Percentiles rank a stretch among this genome's conserved stretches.
phyloP scores from a whole-genome alignment of 2,329 filamentous ascomycete genomes.

The Aspergillus spinulosporus region DNA sequence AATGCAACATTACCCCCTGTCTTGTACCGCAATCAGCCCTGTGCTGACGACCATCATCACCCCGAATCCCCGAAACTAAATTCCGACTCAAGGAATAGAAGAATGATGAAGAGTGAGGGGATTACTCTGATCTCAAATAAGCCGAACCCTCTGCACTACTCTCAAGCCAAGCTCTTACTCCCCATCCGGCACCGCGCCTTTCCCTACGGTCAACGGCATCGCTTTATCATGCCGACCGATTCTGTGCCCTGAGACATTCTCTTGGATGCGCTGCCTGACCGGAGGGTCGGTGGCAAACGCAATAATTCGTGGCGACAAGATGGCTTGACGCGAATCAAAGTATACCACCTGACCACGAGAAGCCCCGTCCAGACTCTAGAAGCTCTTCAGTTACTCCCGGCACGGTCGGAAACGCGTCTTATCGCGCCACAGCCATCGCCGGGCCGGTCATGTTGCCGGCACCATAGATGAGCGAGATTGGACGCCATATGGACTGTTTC shows the following conservation, averaged over 20 bases:
- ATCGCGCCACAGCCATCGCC: background rate
- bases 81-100: background rate
- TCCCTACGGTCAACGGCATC: too few species aligned
- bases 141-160: background rate
- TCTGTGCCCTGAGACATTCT: background rate
- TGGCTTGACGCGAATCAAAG: background rate
- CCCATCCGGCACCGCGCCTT: too few species aligned
- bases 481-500: background rate
- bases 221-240: too few species aligned
- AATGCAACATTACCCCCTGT: background rate
- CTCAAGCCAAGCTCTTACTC: too few species aligned
- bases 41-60: background rate
- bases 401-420: background rate
- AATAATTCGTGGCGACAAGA: background rate
- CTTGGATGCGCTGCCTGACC: background rate
- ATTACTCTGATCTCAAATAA: background rate
- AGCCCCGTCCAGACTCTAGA: background rate
- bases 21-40: background rate
- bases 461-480: too few species aligned
- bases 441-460: background rate
- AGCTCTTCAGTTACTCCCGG: background rate
- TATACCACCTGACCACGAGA: background rate
- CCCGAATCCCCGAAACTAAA: background rate
- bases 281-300: background rate
- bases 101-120: background rate